Base-by-base conservation (phyloP, 345 rosid species). In the Nasturtium officinale region DNA sequence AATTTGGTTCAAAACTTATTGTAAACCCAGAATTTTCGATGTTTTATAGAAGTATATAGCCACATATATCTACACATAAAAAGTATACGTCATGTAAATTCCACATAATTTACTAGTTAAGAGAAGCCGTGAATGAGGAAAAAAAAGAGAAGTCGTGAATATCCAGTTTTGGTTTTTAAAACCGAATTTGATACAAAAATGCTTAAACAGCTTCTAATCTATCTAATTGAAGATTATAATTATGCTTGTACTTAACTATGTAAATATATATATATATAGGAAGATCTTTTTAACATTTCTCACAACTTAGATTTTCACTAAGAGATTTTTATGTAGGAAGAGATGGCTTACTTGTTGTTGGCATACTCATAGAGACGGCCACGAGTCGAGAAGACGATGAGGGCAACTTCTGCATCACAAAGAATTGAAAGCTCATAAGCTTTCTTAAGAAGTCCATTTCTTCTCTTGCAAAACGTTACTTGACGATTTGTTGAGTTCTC, bases 321-420 rank as follows among this genome's bases (percentile, higher is more conserved):
- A 3, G 15, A 43, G 1, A 23, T 23, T 9, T 21, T 65, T 35
- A 16, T 1, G 10, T 9, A 16, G 5, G n/a, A 16, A 40, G 28
- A 58, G 7, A 56, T 33, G 26, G 53, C 23, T 84, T 87, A 92
- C 98, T 84, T 90, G 91, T 87, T 90, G 77, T 90, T 92, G 15
- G 96, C 87, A 79, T 90, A 92, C 82, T 92, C 98, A 25, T 92
- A 90, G 85, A 92, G 96, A 62, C 98, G 98, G 45, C 98, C 98
- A 16, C 98, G 90, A 69, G 84, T 90, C 3, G 98, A 92, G 91
- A 90, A 92, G 88, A 92, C 98, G 23, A 92, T 83, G 66, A 92
- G 96, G 6, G 96, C 96, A 2, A 92, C 92, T 73, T 92, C 98
- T 16, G 98, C 98, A 72, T 92, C 98, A 18, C 98, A 92, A 4